Percentiles rank a stretch among this genome's conserved stretches.
Conservation (phyloP, 1,139 yeast genomes). For the Lipomyces yarrowii region DNA sequence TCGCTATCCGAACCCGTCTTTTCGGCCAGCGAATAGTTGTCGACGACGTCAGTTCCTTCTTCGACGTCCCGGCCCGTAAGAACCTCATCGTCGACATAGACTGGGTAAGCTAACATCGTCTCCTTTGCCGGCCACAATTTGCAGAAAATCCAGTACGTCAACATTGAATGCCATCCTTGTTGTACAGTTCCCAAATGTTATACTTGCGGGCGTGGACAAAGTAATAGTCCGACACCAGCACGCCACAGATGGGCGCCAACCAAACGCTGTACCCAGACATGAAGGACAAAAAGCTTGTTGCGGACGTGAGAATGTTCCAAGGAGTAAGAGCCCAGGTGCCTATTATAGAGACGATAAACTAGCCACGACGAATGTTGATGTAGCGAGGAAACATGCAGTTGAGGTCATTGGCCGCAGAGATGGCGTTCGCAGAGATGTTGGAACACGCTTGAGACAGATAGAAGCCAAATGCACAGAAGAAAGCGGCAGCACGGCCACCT, state of each 20-base stretch:
- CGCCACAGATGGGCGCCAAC: conserved; percentile 85
- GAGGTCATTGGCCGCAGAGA: conserved; percentile 90
- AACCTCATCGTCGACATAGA: conserved; percentile 10
- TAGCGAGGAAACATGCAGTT: conserved; percentile 43
- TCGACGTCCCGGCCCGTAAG: neutral
- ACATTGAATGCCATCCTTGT: conserved; percentile 45
- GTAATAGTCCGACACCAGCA: conserved; percentile 74
- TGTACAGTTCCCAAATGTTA: conserved; percentile 64
- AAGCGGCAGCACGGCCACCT: conserved; percentile 57
- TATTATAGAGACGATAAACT: conserved; percentile 74
- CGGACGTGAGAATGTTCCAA: conserved; percentile 78
- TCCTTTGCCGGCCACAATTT: conserved; percentile 22
- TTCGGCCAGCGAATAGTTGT: neutral
- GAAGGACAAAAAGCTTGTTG: conserved; percentile 80
- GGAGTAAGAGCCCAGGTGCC: conserved; percentile 65
- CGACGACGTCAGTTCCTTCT: neutral
- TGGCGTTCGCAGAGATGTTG: conserved; percentile 84
- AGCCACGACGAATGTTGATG: conserved; percentile 81
- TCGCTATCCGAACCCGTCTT: neutral
- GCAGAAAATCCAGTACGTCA: conserved; percentile 21
- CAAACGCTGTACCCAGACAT: conserved; percentile 85
- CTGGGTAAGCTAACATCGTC: conserved; percentile 21
- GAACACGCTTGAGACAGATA: conserved; percentile 36
- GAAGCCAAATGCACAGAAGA: conserved; percentile 43
- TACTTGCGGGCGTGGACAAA: conserved; percentile 74